phyloP scores from a whole-genome alignment of 140 eudicot species.

The Anethum foeniculum region DNA sequence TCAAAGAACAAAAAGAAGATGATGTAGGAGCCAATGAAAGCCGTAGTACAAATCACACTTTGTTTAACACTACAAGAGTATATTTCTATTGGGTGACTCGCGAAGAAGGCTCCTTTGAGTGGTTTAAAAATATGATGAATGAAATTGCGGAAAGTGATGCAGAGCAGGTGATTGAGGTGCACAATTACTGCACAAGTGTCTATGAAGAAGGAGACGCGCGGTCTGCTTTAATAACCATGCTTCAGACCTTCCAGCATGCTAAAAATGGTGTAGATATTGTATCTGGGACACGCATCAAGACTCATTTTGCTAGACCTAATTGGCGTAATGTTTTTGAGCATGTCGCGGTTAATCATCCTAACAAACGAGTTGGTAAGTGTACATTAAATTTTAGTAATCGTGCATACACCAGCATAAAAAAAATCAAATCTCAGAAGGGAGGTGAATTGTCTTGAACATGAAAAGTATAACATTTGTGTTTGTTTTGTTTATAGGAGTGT shows the following conservation, averaged over 20 bases:
- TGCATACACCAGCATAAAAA: too few relatives aligned
- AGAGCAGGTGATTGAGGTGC: constrained; percentile 55
- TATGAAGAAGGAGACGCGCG: constrained; percentile 99
- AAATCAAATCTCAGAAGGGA: too few relatives aligned
- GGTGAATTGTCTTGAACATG: too few relatives aligned
- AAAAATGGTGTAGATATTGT: constrained; percentile 91
- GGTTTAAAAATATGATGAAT: constrained; percentile 96
- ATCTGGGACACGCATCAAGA: constrained; percentile 82
- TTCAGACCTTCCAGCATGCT: constrained; percentile 89
- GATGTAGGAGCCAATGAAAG: constrained; percentile 35
- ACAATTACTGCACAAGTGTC: constrained; percentile 84
- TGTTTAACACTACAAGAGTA: constrained; percentile 80
- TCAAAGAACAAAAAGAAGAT: constrained; percentile 73
- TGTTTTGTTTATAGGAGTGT: not conserved
- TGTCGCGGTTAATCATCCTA: constrained; percentile 6
- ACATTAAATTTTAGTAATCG: too few relatives aligned
- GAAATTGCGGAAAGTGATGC: constrained; percentile 81
- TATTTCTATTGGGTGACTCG: constrained; percentile 96
- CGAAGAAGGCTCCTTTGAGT: constrained; percentile 95
- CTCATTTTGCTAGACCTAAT: constrained; percentile 72
- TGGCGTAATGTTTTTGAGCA: constrained; percentile 65
- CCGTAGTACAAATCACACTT: constrained; percentile 19
- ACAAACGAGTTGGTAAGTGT: not conserved
- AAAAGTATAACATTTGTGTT: not conserved
- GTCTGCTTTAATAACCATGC: constrained; percentile 92